Conservation (phyloP, 225 moss, liverwort and hornwort genomes). For the Physcomitrellopsis africana region DNA sequence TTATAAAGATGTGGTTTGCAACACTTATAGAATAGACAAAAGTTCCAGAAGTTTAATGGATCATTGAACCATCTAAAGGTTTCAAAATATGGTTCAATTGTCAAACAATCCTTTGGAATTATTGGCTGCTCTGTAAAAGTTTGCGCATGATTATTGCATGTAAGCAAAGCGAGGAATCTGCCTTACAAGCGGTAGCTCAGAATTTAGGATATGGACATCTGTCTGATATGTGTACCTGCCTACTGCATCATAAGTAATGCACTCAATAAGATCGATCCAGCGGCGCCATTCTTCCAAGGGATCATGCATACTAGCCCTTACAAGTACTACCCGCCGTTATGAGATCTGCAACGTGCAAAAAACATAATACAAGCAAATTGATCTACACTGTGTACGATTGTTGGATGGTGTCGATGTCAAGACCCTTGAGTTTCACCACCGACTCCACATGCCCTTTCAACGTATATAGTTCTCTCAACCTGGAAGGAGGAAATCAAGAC, state of each 20-base stretch:
- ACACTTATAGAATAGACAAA: too few relatives aligned
- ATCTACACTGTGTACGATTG: slow-evolving; percentile 40
- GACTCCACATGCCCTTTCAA: slow-evolving; percentile 78
- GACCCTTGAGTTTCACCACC: slow-evolving; percentile 48
- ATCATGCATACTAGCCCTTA: neutral
- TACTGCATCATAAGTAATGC: neutral
- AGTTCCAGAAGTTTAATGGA: too few relatives aligned
- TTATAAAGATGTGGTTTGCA: too few relatives aligned
- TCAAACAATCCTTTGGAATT: too few relatives aligned
- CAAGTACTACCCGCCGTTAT: neutral
- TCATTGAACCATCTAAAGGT: too few relatives aligned
- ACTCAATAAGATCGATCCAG: neutral
- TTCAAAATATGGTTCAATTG: too few relatives aligned
- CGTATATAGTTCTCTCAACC: slow-evolving; percentile 69
- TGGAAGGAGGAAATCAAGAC: slow-evolving; percentile 18
- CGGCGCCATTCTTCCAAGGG: neutral
- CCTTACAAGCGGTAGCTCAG: neutral
- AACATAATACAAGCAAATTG: slow-evolving; percentile 4
- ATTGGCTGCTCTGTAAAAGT: too few relatives aligned
- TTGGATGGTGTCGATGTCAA: slow-evolving; percentile 39
- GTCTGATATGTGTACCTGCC: neutral
- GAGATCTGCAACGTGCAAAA: slow-evolving; percentile 11
- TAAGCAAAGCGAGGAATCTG: neutral
- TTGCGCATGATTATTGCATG: neutral
- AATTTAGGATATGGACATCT: neutral